phyloP scores from a whole-genome alignment of 2,329 filamentous ascomycete genomes.

The Talaromyces albobiverticillius region DNA sequence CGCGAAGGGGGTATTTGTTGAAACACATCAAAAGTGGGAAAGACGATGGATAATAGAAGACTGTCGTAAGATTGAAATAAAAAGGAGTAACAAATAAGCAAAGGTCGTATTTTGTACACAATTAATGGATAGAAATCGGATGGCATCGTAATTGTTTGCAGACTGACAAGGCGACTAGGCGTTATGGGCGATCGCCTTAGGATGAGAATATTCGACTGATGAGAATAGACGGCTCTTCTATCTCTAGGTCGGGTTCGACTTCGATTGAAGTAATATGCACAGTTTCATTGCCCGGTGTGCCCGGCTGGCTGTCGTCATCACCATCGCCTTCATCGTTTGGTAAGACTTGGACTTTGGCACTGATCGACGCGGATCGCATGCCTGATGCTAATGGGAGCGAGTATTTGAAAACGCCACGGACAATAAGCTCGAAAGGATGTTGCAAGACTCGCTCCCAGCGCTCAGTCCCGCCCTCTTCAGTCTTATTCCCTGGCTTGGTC shows the following conservation, averaged over 20 bases:
- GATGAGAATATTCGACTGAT: conserved; percentile 4
- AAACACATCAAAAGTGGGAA: background rate
- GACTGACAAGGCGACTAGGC: too few relatives aligned
- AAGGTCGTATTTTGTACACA: conserved; percentile 6
- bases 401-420: conserved; percentile 89
- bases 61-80: background rate
- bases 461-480: conserved; percentile 73
- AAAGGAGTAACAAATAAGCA: background rate
- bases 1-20: conserved; percentile 16
- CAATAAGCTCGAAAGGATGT: conserved; percentile 88
- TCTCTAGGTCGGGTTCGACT: background rate
- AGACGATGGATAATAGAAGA: conserved; percentile 1
- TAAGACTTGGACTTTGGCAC: conserved; percentile 38
- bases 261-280: conserved; percentile 20
- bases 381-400: conserved; percentile 59
- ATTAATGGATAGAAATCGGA: background rate
- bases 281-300: conserved; percentile 25
- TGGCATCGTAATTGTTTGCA: background rate
- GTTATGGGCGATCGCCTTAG: too few relatives aligned
- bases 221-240: background rate
- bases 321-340: conserved; percentile 29
- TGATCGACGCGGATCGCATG: conserved; percentile 50
- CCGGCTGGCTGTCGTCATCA: conserved; percentile 17
- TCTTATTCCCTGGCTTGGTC: conserved; percentile 79
- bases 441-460: conserved; percentile 89